Conservation (phyloP, 2,329 filamentous ascomycete genomes). For the Rhynchosporium graminicola region DNA sequence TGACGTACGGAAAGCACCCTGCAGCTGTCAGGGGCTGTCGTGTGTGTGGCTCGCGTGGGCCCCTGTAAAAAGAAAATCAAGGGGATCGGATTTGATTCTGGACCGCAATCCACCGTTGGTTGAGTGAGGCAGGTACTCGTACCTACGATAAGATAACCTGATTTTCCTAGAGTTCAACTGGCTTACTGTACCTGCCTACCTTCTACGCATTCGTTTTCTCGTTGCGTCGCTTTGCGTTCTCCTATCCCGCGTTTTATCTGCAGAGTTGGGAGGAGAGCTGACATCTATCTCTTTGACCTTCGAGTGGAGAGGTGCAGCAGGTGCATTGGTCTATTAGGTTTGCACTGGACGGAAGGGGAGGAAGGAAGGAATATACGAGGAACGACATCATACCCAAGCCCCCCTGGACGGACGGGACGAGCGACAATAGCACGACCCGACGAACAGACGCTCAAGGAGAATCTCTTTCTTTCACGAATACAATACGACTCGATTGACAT, state of each 20-base stretch:
- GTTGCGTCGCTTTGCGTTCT: neutral
- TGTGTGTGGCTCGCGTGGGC: neutral
- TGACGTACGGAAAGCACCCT: neutral
- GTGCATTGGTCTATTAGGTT: conserved; percentile 6
- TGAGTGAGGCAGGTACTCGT: no score
- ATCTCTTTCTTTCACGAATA: conserved; percentile 4
- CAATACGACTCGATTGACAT: conserved; percentile 6
- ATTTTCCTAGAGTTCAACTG: no score
- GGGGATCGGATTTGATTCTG: neutral
- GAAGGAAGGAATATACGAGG: neutral
- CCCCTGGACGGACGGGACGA: neutral
- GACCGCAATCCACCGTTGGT: neutral
- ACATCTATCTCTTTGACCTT: neutral
- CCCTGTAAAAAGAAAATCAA: conserved; percentile 8
- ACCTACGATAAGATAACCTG: no score
- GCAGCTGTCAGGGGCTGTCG: neutral
- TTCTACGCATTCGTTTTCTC: neutral
- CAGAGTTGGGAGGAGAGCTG: neutral
- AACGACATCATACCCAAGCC: conserved; percentile 6
- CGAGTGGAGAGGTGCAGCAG: neutral
- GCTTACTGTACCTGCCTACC: neutral
- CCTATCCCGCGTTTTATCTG: neutral
- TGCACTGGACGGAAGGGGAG: conserved; percentile 4
- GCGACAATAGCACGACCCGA: neutral
- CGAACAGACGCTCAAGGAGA: conserved; percentile 7